Percentiles rank a stretch among this genome's conserved stretches.
Evolutionary conservation across 805 yeast species (phyloP).

Genomic region (Danielia oregonensis): DNA sequence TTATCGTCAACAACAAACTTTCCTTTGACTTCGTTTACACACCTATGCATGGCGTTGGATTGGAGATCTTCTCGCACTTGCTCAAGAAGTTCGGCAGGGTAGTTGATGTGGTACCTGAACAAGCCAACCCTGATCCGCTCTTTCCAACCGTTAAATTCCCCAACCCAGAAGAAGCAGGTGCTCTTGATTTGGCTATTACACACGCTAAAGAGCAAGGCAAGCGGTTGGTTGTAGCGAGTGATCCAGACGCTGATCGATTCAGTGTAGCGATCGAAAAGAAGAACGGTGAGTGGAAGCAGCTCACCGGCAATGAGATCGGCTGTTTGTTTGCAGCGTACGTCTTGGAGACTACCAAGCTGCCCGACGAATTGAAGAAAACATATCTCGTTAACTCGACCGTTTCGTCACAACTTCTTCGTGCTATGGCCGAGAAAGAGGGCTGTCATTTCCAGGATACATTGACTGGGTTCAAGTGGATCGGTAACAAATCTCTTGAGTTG

Average conservation of each 20-base stretch:
- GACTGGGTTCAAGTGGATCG: slow-evolving; percentile 98
- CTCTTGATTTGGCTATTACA: slow-evolving; percentile 65
- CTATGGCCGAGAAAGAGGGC: slow-evolving; percentile 61
- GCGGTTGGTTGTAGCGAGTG: slow-evolving; percentile 75
- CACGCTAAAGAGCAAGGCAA: slow-evolving; percentile 52
- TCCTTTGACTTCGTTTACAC: slow-evolving; percentile 69
- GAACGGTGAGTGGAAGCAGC: slow-evolving; percentile 60
- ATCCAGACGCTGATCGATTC: slow-evolving; percentile 96
- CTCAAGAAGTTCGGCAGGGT: slow-evolving; percentile 33
- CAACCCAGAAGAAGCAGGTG: slow-evolving; percentile 95
- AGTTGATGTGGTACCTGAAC: slow-evolving; percentile 53
- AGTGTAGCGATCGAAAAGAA: slow-evolving; percentile 63
- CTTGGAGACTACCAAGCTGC: slow-evolving; percentile 31
- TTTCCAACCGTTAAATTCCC: slow-evolving; percentile 88
- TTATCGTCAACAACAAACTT: slow-evolving; percentile 27
- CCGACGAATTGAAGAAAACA: slow-evolving; percentile 27
- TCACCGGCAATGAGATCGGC: slow-evolving; percentile 92
- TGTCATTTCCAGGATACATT: slow-evolving; percentile 74
- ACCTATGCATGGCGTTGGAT: slow-evolving; percentile 95
- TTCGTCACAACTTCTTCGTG: slow-evolving; percentile 73
- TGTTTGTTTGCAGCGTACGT: slow-evolving; percentile 70
- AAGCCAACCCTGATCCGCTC: slow-evolving; percentile 73
- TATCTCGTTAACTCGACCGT: slow-evolving; percentile 85
- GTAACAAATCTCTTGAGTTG: slow-evolving; percentile 76
- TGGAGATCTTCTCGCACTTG: slow-evolving; percentile 49